Percentiles rank a stretch among this genome's conserved stretches.
Evolutionary conservation across 805 yeast genomes (phyloP).

Genomic region (Nadsonia fulvescens): DNA sequence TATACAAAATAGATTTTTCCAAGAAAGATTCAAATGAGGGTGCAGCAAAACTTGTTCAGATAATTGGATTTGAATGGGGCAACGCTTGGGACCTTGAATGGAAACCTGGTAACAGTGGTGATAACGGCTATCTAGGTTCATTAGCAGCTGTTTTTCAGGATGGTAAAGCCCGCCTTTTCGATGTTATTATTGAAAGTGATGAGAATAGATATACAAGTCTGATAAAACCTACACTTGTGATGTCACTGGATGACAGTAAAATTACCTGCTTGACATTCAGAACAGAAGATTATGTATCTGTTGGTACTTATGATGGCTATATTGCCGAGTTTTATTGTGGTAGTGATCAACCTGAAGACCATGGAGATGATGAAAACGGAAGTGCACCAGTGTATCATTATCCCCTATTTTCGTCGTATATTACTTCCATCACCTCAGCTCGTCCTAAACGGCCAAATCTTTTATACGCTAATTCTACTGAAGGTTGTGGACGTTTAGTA

Average conservation of each 20-base stretch:
- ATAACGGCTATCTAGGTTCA: conserved; percentile 21
- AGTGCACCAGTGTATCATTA: conserved; percentile 21
- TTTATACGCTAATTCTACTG: conserved; percentile 23
- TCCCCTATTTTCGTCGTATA: conserved; percentile 23
- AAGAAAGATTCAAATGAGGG: conserved; percentile 12
- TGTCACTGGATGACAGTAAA: conserved; percentile 9
- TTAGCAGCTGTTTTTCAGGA: conserved; percentile 38
- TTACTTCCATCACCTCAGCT: conserved; percentile 20
- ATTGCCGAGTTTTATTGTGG: conserved; percentile 35
- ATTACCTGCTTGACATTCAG: conserved; percentile 34
- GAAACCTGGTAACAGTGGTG: conserved; percentile 14
- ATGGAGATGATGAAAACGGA: conserved; percentile 2
- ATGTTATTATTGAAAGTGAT: conserved; percentile 14
- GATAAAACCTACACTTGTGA: conserved; percentile 6
- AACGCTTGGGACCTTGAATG: conserved; percentile 11
- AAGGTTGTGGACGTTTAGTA: conserved; percentile 24
- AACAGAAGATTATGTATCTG: conserved; percentile 25
- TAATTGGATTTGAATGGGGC: conserved; percentile 20
- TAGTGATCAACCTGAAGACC: conserved; percentile 7
- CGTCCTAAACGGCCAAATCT: conserved; percentile 20
- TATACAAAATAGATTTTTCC: conserved; percentile 8
- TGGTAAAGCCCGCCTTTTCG: conserved; percentile 35
- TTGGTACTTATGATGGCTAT: conserved; percentile 42
- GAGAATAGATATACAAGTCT: conserved; percentile 1
- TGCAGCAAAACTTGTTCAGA: conserved; percentile 8